Percentiles rank a stretch among this genome's conserved stretches.
phyloP scores from a whole-genome alignment of 192 early-diverging fungal genomes.

The Entomortierella beljakovae region DNA sequence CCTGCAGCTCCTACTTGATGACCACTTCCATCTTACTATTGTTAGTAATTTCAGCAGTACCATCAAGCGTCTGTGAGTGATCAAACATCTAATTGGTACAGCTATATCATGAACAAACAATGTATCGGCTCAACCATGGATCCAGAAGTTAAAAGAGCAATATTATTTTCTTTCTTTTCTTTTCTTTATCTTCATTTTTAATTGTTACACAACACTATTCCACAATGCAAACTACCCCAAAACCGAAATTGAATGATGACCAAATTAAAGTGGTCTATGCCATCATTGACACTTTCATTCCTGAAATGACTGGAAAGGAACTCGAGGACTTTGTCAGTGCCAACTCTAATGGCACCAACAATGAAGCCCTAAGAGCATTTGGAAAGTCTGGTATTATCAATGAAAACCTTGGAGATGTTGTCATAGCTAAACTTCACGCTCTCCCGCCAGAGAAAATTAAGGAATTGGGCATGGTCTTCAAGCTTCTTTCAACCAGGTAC shows the following conservation, averaged over 20 bases:
- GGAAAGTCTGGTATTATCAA: constrained; percentile 36
- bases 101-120: too few species aligned
- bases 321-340: constrained; percentile 42
- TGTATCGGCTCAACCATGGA: too few species aligned
- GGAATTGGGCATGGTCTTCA: constrained; percentile 45
- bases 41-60: too few species aligned
- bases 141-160: too few species aligned
- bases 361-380: constrained; percentile 23
- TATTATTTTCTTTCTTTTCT: too few species aligned
- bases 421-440: constrained; percentile 17
- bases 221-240: too few species aligned
- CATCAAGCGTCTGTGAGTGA: too few species aligned
- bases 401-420: constrained; percentile 21
- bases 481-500: constrained; percentile 49
- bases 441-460: constrained; percentile 47
- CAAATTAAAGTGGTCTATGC: constrained; percentile 57
- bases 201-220: too few species aligned
- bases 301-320: constrained; percentile 49
- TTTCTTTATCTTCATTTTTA: too few species aligned
- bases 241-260: constrained; percentile 33
- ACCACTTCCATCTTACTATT: too few species aligned
- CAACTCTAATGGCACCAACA: constrained; percentile 30
- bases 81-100: too few species aligned
- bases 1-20: too few species aligned
- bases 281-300: constrained; percentile 63